phyloP scores from a whole-genome alignment of 495 filamentous ascomycete genomes.

The Clohesyomyces aquaticus region DNA sequence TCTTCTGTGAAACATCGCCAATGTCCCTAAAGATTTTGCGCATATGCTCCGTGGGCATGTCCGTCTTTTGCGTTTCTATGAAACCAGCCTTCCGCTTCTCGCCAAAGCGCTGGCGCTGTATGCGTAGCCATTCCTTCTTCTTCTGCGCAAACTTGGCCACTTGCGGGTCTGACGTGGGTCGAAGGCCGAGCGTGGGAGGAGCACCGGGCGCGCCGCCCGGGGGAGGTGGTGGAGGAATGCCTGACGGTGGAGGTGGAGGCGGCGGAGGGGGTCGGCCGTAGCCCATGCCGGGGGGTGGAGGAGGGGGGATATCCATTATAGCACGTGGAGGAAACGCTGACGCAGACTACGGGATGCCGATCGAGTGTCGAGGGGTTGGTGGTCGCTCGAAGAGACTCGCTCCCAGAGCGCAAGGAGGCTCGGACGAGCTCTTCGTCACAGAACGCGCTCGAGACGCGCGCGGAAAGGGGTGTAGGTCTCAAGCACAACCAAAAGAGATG shows the following conservation, averaged over 20 bases:
- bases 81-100: constrained; percentile 97
- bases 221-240: constrained; percentile 56
- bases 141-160: constrained; percentile 96
- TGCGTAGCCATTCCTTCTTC: constrained; percentile 97
- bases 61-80: constrained; percentile 96
- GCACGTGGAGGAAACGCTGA: constrained; percentile 12
- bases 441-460: background rate
- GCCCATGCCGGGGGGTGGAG: constrained; percentile 3
- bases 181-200: constrained; percentile 85
- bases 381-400: background rate
- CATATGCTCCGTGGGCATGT: constrained; percentile 98
- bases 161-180: constrained; percentile 80
- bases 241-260: constrained; percentile 66
- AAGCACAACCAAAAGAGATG: background rate
- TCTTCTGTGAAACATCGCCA: constrained; percentile 98
- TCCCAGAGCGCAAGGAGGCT: constrained; percentile 1
- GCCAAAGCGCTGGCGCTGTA: constrained; percentile 88
- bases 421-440: background rate
- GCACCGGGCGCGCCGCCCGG: constrained; percentile 76
- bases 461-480: background rate
- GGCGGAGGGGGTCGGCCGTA: constrained; percentile 9
- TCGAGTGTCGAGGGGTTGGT: too few relatives aligned
- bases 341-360: too few relatives aligned
- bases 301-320: constrained; percentile 11
- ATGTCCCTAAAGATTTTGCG: constrained; percentile 99